A percentile compares a stretch with the other conserved stretches of the same genome.
Evolutionary conservation across 371 early-diverging fungal species (phyloP).

Genomic region (Smittium mucronatum): DNA sequence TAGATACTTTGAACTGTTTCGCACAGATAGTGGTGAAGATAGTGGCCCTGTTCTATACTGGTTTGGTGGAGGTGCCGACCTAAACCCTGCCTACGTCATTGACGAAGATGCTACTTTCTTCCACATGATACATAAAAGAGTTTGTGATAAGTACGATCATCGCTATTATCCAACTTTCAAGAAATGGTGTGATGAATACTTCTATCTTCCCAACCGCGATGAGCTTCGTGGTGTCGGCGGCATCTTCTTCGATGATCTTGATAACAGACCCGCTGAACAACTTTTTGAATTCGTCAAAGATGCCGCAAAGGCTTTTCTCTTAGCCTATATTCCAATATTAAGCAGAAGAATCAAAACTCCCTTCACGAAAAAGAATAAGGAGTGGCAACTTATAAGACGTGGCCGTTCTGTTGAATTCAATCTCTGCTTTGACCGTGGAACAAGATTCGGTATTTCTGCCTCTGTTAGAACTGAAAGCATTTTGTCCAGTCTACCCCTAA

Average conservation of each 20-base stretch:
- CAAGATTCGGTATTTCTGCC: constrained; percentile 73
- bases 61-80: constrained; percentile 80
- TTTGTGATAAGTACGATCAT: constrained; percentile 59
- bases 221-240: constrained; percentile 79
- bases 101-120: constrained; percentile 70
- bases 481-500: constrained; percentile 63
- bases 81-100: constrained; percentile 66
- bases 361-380: constrained; percentile 48
- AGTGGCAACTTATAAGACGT: constrained; percentile 74
- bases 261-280: constrained; percentile 49
- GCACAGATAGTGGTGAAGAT: constrained; percentile 29
- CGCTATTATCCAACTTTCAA: constrained; percentile 62
- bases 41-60: constrained; percentile 54
- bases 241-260: constrained; percentile 77
- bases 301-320: constrained; percentile 54
- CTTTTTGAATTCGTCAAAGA: constrained; percentile 55
- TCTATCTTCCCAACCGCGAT: constrained; percentile 54
- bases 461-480: constrained; percentile 76
- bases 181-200: constrained; percentile 75
- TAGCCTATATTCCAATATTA: constrained; percentile 62
- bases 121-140: constrained; percentile 59
- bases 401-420: constrained; percentile 89
- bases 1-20: constrained; percentile 83
- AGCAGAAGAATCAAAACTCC: constrained; percentile 49
- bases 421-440: constrained; percentile 74